Conservation (phyloP, 2,329 filamentous ascomycete species). For the Colletotrichum simmondsii region DNA sequence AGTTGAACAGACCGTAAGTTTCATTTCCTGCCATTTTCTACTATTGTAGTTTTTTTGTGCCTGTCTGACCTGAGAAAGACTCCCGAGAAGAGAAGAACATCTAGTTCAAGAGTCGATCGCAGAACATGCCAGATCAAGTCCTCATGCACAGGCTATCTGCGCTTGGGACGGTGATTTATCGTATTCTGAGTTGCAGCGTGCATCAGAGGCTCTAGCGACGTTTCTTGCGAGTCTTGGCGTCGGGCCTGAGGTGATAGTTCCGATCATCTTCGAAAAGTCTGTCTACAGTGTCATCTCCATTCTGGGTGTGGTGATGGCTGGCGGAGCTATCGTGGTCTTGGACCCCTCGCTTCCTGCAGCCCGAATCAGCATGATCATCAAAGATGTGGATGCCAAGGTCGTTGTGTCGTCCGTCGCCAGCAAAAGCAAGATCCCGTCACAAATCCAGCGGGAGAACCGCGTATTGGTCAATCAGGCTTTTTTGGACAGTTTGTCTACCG, state of each 20-base stretch:
- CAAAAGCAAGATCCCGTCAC: background rate
- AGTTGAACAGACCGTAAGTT: conserved; percentile 22
- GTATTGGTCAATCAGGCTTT: background rate
- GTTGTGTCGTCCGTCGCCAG: background rate
- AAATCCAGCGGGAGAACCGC: background rate
- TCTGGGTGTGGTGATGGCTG: conserved; percentile 15
- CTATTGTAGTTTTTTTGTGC: too few relatives aligned
- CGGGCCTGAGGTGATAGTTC: conserved; percentile 27
- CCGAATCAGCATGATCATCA: conserved; percentile 8
- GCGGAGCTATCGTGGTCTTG: conserved; percentile 13
- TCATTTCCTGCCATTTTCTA: too few relatives aligned
- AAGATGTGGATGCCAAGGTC: conserved; percentile 9
- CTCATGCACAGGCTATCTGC: background rate
- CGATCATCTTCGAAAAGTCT: conserved; percentile 25
- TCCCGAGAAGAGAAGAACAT: background rate
- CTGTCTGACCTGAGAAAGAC: background rate
- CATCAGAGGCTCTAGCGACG: background rate
- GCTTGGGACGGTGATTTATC: conserved; percentile 22
- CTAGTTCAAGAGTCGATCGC: background rate
- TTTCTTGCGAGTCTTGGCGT: conserved; percentile 29
- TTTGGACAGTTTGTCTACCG: background rate
- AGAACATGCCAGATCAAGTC: background rate
- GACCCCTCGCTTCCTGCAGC: conserved; percentile 14
- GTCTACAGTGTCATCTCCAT: conserved; percentile 19
- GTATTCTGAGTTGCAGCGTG: background rate